Base-by-base conservation (phyloP, 116 monocot genomes). In the Posidonia oceanica region DNA sequence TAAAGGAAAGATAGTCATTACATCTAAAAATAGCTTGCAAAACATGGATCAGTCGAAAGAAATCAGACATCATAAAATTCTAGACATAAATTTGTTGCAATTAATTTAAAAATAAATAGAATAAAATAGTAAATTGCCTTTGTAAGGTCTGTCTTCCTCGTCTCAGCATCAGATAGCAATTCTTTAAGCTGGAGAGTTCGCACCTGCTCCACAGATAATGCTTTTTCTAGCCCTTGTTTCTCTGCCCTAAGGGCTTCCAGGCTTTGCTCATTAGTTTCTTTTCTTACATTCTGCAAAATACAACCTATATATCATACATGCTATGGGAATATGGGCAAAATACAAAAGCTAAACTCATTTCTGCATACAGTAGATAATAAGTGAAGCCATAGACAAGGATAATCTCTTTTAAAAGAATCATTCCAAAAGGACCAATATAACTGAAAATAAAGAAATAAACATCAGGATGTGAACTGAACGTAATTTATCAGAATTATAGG, bases 181-280 rank as follows among this genome's bases (percentile, higher is more conserved):
- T 99, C 82, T 76, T 90, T 93, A 51, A 90, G 88, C 67, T 83
- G 83, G 65, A 84, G 77, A 41, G 69, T 78, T 59, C 81, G 86
- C 76, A 93, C 21, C 40, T 86, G 85, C 72, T 93, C 99, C 66
- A 68, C 80, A 60, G 81, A 82, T 39, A 99, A 78, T 71, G 77
- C 72, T 52, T 79, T 76, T 75, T 93, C 93, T 71, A 93, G 63
- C 61, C 93, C 83, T 69, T 90, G 84, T 80, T 88, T 93, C 76
- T 93, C 86, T 71, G 80, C 78, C 74, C 79, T 86, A n/a, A 93
- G 77, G 60, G 78, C 22, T 68, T 61, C 74, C 10, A 90, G 10
- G 53, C 82, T 39, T 20, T n/a, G 69, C 73, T 74, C 76, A 37
- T 74, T 72, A 21, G 58, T 67, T 67, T 85, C 81, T 54, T 39